Percentiles rank a stretch among this genome's conserved stretches.
phyloP scores from a whole-genome alignment of 208 protist species.

The Acanthamoeba royreba region DNA sequence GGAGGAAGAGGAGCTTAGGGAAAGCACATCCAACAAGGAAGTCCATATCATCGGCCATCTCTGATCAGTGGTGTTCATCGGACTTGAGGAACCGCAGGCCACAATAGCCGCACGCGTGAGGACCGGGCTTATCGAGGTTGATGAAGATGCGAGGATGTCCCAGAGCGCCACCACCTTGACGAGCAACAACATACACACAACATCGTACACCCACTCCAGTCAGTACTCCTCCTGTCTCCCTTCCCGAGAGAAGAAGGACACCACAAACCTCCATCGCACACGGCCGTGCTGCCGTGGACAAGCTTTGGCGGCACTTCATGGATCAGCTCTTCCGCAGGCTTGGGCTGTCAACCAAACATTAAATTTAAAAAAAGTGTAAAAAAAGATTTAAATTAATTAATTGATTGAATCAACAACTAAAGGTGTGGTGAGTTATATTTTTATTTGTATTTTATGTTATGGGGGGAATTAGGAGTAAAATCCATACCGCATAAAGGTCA shows the following conservation, averaged over 20 bases:
- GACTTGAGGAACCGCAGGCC: background rate
- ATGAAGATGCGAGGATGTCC: slow-evolving; percentile 21
- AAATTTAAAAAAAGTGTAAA: background rate
- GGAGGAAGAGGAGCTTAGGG: no score
- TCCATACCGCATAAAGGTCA: background rate
- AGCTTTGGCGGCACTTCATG: background rate
- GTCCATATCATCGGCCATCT: no score
- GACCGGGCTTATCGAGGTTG: slow-evolving; percentile 35
- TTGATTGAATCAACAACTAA: no score
- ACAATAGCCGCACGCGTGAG: background rate
- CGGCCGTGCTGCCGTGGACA: background rate
- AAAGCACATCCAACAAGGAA: no score
- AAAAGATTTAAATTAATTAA: no score
- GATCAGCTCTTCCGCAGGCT: slow-evolving; percentile 1
- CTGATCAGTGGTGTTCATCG: background rate
- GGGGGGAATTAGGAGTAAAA: background rate
- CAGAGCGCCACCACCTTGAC: background rate
- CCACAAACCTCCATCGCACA: slow-evolving; percentile 30
- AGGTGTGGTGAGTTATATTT: no score
- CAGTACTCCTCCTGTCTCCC: no score
- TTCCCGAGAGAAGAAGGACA: no score
- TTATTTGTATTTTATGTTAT: no score
- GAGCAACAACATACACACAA: no score
- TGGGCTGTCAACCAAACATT: background rate
- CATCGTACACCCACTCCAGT: no score